Percentiles rank a stretch among this genome's conserved stretches.
phyloP scores from a whole-genome alignment of 2,329 filamentous ascomycete genomes.

The Pleomassaria siparia region DNA sequence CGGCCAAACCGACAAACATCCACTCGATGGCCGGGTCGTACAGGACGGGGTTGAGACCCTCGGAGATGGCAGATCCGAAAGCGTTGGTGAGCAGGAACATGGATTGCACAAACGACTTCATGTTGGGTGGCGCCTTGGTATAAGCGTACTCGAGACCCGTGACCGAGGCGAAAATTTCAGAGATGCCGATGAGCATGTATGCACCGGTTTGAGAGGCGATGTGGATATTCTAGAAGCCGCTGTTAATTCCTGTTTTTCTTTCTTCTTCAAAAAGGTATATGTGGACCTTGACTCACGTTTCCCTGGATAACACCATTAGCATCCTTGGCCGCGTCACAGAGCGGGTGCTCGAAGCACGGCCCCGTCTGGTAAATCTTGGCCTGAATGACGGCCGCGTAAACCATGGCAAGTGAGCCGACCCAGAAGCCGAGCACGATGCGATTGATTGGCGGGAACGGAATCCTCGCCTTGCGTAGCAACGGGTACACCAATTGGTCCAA shows the following conservation, averaged over 20 bases:
- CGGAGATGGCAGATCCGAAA: slow-evolving; percentile 62
- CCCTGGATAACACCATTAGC: slow-evolving; percentile 33
- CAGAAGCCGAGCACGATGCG: slow-evolving; percentile 56
- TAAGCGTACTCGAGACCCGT: slow-evolving; percentile 53
- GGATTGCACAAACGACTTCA: slow-evolving; percentile 54
- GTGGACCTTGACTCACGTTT: slow-evolving; percentile 18
- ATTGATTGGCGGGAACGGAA: slow-evolving; percentile 54
- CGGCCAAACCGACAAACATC: slow-evolving; percentile 53
- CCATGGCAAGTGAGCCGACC: slow-evolving; percentile 54
- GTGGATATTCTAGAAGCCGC: slow-evolving; percentile 39
- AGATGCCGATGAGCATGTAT: slow-evolving; percentile 51
- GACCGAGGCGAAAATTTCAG: slow-evolving; percentile 52
- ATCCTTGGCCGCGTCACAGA: slow-evolving; percentile 34
- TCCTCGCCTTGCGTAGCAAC: slow-evolving; percentile 43
- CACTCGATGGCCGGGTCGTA: slow-evolving; percentile 67
- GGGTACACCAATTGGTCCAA: slow-evolving; percentile 49
- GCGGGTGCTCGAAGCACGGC: slow-evolving; percentile 53
- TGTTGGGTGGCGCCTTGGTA: slow-evolving; percentile 50
- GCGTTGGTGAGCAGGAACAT: slow-evolving; percentile 64
- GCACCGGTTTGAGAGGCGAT: slow-evolving; percentile 50
- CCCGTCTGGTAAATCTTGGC: slow-evolving; percentile 58
- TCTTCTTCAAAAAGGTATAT: not conserved
- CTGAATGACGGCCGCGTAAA: slow-evolving; percentile 60
- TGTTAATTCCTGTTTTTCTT: not conserved
- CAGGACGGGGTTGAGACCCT: slow-evolving; percentile 63